A percentile compares a stretch with the other conserved stretches of the same genome.
These are phyloP conservation scores for Penicillium sp. DNA, from an alignment of 2,329 filamentous ascomycete species.

Conservation along the genomic window DNA sequence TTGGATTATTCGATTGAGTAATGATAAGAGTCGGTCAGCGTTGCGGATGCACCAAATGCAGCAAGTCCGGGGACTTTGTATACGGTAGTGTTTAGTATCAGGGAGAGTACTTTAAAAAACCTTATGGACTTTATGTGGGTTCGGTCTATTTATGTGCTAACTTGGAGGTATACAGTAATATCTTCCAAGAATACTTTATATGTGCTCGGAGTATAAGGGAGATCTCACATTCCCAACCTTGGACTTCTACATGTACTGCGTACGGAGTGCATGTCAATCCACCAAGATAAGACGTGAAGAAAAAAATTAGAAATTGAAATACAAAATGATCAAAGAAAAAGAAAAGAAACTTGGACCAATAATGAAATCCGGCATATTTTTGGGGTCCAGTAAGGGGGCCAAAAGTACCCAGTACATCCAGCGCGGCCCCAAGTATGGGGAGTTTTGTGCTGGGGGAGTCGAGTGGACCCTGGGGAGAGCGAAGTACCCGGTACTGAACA, in stretches of 20 bases:
- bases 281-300: not conserved
- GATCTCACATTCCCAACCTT: not conserved
- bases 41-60: slow-evolving; percentile 12
- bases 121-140: not conserved
- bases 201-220: not conserved
- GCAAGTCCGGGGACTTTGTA: slow-evolving; percentile 12
- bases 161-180: too few relatives aligned
- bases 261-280: not conserved
- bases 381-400: not conserved
- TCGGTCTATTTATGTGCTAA: too few relatives aligned
- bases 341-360: not conserved
- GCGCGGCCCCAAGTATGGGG: not conserved
- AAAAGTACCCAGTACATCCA: not conserved
- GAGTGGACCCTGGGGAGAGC: not conserved
- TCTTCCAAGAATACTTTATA: too few relatives aligned
- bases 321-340: not conserved
- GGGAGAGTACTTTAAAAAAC: not conserved
- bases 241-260: not conserved
- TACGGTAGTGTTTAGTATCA: not conserved
- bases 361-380: not conserved
- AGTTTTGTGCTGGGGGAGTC: not conserved
- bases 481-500: not conserved
- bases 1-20: slow-evolving; percentile 20
- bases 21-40: slow-evolving; percentile 20
- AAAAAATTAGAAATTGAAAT: not conserved